phyloP scores from a whole-genome alignment of 2,329 filamentous ascomycete genomes.

The Xylaria polymorpha region DNA sequence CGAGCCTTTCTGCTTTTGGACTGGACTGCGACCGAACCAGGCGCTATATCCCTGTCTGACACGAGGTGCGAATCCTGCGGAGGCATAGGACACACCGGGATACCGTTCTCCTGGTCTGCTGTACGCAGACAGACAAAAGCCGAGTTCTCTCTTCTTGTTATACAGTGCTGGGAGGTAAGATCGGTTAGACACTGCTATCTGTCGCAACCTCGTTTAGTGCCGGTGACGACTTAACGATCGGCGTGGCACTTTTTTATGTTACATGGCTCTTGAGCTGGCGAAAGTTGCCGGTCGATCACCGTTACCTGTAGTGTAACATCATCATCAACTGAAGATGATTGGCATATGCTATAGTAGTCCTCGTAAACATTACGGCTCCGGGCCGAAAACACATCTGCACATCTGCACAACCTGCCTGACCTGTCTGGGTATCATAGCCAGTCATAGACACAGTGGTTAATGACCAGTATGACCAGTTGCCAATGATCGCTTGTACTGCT shows the following conservation, averaged over 20 bases:
- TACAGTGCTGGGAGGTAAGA: background rate
- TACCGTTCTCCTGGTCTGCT: slow-evolving; percentile 13
- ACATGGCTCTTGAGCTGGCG: slow-evolving; percentile 14
- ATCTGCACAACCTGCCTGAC: slow-evolving; percentile 18
- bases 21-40: slow-evolving; percentile 38
- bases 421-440: slow-evolving; percentile 2
- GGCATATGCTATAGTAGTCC: slow-evolving; percentile 16
- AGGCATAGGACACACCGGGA: slow-evolving; percentile 19
- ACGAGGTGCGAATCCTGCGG: slow-evolving; percentile 39
- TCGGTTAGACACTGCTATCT: background rate
- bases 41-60: slow-evolving; percentile 38
- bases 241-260: slow-evolving; percentile 7
- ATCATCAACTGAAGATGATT: slow-evolving; percentile 29
- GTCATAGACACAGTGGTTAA: slow-evolving; percentile 5
- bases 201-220: slow-evolving; percentile 16
- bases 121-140: slow-evolving; percentile 23
- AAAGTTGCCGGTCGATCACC: slow-evolving; percentile 31
- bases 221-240: background rate
- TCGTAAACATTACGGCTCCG: slow-evolving; percentile 30
- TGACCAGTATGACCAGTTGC: background rate
- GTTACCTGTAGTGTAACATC: slow-evolving; percentile 17
- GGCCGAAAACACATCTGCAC: slow-evolving; percentile 30
- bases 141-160: slow-evolving; percentile 6
- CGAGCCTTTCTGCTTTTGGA: slow-evolving; percentile 35
- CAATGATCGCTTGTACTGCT: slow-evolving; percentile 10